phyloP scores from a whole-genome alignment of 441 rosid genomes.

The Lepidium campestre region DNA sequence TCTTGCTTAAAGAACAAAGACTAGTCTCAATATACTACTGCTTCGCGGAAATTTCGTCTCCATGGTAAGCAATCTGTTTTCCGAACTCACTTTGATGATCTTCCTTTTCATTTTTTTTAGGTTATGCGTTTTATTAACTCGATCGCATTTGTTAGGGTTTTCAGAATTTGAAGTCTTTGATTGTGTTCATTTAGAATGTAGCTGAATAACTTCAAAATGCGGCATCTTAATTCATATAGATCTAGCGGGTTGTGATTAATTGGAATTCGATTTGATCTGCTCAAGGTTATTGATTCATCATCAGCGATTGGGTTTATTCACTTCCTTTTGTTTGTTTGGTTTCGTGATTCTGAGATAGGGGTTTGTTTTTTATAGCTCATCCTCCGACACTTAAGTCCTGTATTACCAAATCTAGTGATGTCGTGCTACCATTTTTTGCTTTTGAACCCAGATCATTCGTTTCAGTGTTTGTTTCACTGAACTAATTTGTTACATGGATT shows the following conservation, averaged over 20 bases:
- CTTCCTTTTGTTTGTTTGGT: neutral
- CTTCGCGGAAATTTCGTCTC: neutral
- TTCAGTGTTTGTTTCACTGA: neutral
- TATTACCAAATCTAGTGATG: neutral
- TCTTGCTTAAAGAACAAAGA: neutral
- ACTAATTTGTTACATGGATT: neutral
- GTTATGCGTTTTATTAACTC: neutral
- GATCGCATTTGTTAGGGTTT: constrained; percentile 28
- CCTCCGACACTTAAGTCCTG: neutral
- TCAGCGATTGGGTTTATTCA: constrained; percentile 6
- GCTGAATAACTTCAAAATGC: neutral
- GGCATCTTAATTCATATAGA: neutral
- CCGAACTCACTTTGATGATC: neutral
- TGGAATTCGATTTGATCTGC: constrained; percentile 17
- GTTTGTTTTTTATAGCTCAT: neutral
- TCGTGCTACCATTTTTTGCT: neutral
- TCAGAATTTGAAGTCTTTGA: constrained; percentile 4
- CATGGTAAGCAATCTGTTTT: constrained; percentile 18
- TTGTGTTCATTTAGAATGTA: neutral
- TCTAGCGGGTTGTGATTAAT: constrained; percentile 14
- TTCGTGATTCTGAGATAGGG: neutral
- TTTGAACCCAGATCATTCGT: neutral
- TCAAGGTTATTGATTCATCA: neutral
- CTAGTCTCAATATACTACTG: neutral
- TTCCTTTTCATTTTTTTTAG: constrained; percentile 12